Percentiles rank a stretch among this genome's conserved stretches.
Conservation (phyloP, 1,284 basidiomycete genomes). For the Microstroma glucosiphilum region DNA sequence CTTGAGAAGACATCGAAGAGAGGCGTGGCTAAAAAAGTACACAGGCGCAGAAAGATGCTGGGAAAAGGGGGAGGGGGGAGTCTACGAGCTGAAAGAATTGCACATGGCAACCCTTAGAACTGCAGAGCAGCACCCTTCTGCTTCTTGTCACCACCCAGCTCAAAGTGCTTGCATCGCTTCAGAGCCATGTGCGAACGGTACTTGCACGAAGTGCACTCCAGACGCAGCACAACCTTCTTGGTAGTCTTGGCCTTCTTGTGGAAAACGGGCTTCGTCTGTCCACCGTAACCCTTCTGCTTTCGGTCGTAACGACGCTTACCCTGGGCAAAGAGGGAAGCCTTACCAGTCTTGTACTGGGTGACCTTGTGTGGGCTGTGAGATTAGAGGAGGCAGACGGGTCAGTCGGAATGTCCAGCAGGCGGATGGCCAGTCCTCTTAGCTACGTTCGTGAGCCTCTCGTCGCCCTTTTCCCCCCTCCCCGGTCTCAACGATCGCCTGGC, state of each 20-base stretch:
- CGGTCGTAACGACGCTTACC: conserved; percentile 98
- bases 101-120: conserved; percentile 55
- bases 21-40: too few species aligned
- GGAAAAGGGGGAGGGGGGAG: too few species aligned
- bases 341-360: conserved; percentile 52
- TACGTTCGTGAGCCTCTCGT: too few species aligned
- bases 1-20: too few species aligned
- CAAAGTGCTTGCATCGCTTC: conserved; percentile 97
- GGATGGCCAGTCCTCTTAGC: too few species aligned
- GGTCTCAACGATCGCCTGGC: too few species aligned
- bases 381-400: not conserved
- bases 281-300: conserved; percentile 99
- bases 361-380: conserved; percentile 48
- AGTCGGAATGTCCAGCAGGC: too few species aligned
- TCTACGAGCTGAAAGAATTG: too few species aligned
- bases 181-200: conserved; percentile 71
- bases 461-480: too few species aligned
- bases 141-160: conserved; percentile 99
- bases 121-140: conserved; percentile 89
- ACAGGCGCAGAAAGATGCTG: too few species aligned
- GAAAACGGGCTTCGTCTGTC: conserved; percentile 99
- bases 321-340: conserved; percentile 62
- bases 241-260: conserved; percentile 89
- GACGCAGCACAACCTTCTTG: conserved; percentile 96
- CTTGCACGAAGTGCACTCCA: conserved; percentile 98